phyloP scores from a whole-genome alignment of 2,329 filamentous ascomycete species.

The Coleophoma cylindrospora region DNA sequence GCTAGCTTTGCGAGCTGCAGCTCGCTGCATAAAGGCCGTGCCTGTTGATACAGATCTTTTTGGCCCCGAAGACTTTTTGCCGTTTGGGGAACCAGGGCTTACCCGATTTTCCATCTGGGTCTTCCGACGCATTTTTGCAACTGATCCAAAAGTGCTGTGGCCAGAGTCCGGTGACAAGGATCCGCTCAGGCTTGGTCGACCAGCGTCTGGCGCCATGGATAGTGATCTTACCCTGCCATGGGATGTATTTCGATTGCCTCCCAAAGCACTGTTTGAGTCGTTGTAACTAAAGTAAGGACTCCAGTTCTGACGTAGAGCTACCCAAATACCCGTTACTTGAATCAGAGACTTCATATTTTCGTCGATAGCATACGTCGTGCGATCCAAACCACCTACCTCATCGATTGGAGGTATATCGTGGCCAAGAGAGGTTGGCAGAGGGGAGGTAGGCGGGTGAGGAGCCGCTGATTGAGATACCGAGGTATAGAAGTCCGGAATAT shows the following conservation, averaged over 20 bases:
- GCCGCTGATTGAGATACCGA: constrained; percentile 45
- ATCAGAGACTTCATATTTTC: constrained; percentile 43
- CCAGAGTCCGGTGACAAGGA: not conserved
- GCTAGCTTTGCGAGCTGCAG: constrained; percentile 15
- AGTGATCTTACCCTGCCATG: constrained; percentile 14
- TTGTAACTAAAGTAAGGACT: constrained; percentile 31
- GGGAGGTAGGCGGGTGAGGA: constrained; percentile 33
- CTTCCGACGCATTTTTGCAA: not conserved
- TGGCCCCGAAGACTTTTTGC: not conserved
- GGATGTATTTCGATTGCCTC: constrained; percentile 4
- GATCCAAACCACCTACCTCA: constrained; percentile 19
- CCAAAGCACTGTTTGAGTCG: constrained; percentile 13
- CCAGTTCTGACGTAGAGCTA: constrained; percentile 41
- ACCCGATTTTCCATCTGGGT: not conserved
- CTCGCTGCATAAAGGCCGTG: constrained; percentile 38
- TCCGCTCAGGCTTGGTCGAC: constrained; percentile 7
- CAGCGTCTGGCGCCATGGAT: constrained; percentile 19
- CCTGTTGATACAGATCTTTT: constrained; percentile 31
- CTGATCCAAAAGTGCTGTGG: not conserved
- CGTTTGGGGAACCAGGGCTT: not conserved
- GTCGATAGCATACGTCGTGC: constrained; percentile 33
- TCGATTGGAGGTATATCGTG: constrained; percentile 8
- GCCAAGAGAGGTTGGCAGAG: constrained; percentile 8
- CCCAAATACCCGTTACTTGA: constrained; percentile 46
- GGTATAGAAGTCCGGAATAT: constrained; percentile 65